Evolutionary conservation across 1,139 yeast species (phyloP), one percentile per base, ranked within the genome.

Genomic region (Nakaseomyces uthaithaninus): DNA sequence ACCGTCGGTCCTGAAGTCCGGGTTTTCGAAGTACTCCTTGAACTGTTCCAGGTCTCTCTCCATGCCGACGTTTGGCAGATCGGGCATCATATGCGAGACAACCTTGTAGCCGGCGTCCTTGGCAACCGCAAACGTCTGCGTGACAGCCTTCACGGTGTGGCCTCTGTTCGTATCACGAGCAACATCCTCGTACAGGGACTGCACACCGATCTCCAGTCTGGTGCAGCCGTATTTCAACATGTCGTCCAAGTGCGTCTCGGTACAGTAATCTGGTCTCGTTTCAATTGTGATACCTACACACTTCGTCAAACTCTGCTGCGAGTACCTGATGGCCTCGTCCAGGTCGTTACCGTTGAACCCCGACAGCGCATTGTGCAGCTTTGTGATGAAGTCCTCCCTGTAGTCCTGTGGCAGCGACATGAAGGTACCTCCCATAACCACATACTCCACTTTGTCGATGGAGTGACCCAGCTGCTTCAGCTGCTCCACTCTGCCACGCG

Each of bases 21-120:
- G 98, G 60, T 86, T 91, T 54, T 91, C 98, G 61, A 91, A 93
- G 66, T 91, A 91, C 62, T 91, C 98, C 55, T 80, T 76, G 59
- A 91, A 91, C 65, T 91, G 99, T 54, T 87, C 95, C 51, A 91
- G 68, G 62, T 91, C 99, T 62, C 99, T 75, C 65, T 91, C 98
- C 95, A 89, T 85, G 12, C 98, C 98, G 41, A 91, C 96, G 57
- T 91, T 91, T 15, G 99, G 99, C 54, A 91, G 70, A 69, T 91
- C 98, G 15, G 99, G 99, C 99, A 91, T 91, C 99, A 91, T 91
- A 66, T 91, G 99, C 50, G 94, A 80, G 23, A 91, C 98, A 41
- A 91, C 94, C 64, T 91, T 91, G 65, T 89, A 91, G 5, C 99
- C 99, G 0, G 98, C 94, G 64, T 91, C 99, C 61, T 91, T 91